Evolutionary conservation across 352 stramenopile species (phyloP), one percentile per base, ranked within the genome.

Genomic region (Phytopythium litorale): DNA sequence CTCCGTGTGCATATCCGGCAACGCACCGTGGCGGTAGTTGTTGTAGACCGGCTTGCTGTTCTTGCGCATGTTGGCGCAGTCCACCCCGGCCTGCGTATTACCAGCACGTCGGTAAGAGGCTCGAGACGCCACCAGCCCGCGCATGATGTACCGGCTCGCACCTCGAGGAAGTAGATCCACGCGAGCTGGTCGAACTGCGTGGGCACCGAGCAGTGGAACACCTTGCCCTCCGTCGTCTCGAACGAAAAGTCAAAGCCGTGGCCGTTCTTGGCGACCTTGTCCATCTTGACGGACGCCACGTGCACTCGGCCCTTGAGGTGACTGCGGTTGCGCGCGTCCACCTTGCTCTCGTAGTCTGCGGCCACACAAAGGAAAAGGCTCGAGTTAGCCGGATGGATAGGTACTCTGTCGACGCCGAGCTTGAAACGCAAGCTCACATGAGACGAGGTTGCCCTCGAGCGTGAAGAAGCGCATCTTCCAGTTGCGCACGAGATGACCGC

Each of bases 391-490:
- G 21, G 21, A n/a, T 28, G 28, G 7, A 50, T 50, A 16, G 49
- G 56, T 38, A 58, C 38, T 5, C 51, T 18, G 25, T 37, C 53
- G 45, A 58, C 50, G 19, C 56, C n/a, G 8, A 9, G 33, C 16
- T 40, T 55, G 33, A 38, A 46, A 67, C 30, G 32, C 19, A 58
- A 52, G 69, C 79, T 32, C 74, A 89, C 79, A 96, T 32, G 85
- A 96, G 38, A 96, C 60, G 51, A 91, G 72, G 63, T 92, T 96
- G 49, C 85, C 86, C 40, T 96, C 87, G 21, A 96, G 67, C 37
- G 86, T 94, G 68, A 96, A 96, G 56, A 93, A 96, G 16, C 87
- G 77, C 65, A 81, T 80, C 58, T 94, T 96, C 87, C 87, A 96
- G 68, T 96, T 94, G 52, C 86, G 81, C 61, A 96, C 85, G 40